These are phyloP conservation scores for Eucalyptus sideroxylon DNA, from an alignment of 345 rosid genomes.

Conservation along the genomic window DNA sequence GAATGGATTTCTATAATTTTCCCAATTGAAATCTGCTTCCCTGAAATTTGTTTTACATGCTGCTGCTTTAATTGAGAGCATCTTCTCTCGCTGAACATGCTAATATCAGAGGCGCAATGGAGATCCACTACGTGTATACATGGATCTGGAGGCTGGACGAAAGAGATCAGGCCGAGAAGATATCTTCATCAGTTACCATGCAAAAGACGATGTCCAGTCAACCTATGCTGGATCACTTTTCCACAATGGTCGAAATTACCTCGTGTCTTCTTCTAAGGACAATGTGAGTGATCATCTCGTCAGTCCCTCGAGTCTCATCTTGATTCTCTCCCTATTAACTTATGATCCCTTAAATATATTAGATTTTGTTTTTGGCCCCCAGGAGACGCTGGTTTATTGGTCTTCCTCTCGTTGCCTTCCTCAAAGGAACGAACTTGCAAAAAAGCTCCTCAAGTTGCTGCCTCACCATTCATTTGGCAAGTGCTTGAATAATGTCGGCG, in stretches of 20 bases:
- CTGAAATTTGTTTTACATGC: background rate
- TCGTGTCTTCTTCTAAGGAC: slow-evolving; percentile 47
- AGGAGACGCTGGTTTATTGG: slow-evolving; percentile 84
- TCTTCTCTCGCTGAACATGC: background rate
- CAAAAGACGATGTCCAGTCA: slow-evolving; percentile 71
- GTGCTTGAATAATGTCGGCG: slow-evolving; percentile 87
- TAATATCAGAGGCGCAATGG: slow-evolving; percentile 51
- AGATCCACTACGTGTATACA: slow-evolving; percentile 85
- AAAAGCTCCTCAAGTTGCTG: slow-evolving; percentile 46
- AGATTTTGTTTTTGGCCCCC: background rate
- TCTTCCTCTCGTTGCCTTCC: slow-evolving; percentile 89
- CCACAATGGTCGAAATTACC: slow-evolving; percentile 80
- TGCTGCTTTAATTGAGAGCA: background rate
- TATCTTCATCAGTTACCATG: slow-evolving; percentile 85
- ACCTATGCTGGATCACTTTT: slow-evolving; percentile 91
- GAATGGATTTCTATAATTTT: too few species aligned
- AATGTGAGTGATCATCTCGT: slow-evolving; percentile 28
- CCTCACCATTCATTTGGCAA: slow-evolving; percentile 90
- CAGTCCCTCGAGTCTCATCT: background rate
- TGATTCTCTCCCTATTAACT: background rate
- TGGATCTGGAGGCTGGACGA: slow-evolving; percentile 94
- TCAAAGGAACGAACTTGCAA: slow-evolving; percentile 59
- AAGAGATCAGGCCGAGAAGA: slow-evolving; percentile 77
- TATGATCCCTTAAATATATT: background rate
- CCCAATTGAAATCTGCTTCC: background rate